phyloP scores from a whole-genome alignment of 2,329 filamentous ascomycete genomes.

The Aspergillus chevalieri region DNA sequence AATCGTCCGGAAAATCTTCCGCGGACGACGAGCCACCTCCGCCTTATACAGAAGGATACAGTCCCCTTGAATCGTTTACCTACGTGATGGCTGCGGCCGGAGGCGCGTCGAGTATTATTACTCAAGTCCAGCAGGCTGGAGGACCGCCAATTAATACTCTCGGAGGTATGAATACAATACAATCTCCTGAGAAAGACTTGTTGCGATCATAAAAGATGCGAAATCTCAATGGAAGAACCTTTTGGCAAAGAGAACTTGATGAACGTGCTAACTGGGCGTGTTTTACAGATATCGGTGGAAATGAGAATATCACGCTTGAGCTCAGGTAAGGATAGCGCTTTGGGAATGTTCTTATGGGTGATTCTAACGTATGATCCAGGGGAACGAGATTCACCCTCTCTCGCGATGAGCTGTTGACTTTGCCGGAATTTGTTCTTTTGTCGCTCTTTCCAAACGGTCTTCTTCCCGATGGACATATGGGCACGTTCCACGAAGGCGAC shows the following conservation, averaged over 20 bases:
- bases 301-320: constrained; percentile 93
- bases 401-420: constrained; percentile 85
- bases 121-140: constrained; percentile 92
- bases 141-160: constrained; percentile 79
- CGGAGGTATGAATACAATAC: constrained; percentile 56
- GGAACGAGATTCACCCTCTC: constrained; percentile 91
- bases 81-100: constrained; percentile 98
- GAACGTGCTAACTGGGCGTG: background rate
- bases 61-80: constrained; percentile 83
- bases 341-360: background rate
- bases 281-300: constrained; percentile 65
- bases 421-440: constrained; percentile 93
- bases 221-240: background rate
- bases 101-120: constrained; percentile 97
- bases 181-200: background rate
- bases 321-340: constrained; percentile 61
- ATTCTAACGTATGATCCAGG: constrained; percentile 44
- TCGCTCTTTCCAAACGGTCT: constrained; percentile 99
- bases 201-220: background rate
- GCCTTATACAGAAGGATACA: constrained; percentile 89
- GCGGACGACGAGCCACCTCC: constrained; percentile 89
- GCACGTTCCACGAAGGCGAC: constrained; percentile 84
- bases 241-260: background rate
- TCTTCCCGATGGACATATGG: constrained; percentile 93
- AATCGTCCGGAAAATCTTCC: constrained; percentile 60